phyloP scores from a whole-genome alignment of 2,329 filamentous ascomycete genomes.

The Pseudopyrenochaeta lycopersici region DNA sequence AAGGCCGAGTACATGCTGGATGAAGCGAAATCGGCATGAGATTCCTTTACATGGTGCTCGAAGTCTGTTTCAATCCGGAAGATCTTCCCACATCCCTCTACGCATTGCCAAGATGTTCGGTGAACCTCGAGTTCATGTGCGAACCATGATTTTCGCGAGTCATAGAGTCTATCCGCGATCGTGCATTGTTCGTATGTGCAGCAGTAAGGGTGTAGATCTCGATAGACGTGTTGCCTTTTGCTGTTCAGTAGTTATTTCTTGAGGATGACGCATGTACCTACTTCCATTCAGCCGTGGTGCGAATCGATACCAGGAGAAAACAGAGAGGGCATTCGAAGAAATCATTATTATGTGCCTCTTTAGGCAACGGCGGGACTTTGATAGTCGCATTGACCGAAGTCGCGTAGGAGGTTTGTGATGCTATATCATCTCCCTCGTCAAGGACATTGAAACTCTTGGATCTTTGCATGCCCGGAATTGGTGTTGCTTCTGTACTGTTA shows the following conservation, averaged over 20 bases:
- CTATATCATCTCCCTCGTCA: conserved; percentile 22
- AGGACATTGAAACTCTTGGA: conserved; percentile 8
- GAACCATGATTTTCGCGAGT: conserved; percentile 31
- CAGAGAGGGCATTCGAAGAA: conserved; percentile 46
- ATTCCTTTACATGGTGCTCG: conserved; percentile 6
- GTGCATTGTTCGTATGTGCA: conserved; percentile 32
- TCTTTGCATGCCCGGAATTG: conserved; percentile 7
- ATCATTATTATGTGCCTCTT: conserved; percentile 24
- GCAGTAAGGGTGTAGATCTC: conserved; percentile 34
- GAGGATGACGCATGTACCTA: conserved; percentile 3
- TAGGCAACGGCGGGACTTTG: conserved; percentile 32
- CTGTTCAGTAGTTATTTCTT: neutral
- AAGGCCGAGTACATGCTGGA: neutral
- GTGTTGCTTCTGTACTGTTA: conserved; percentile 25
- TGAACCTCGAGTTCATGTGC: conserved; percentile 33
- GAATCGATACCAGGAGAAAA: conserved; percentile 30
- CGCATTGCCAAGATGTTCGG: conserved; percentile 25
- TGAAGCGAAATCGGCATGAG: conserved; percentile 10
- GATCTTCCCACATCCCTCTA: conserved; percentile 20
- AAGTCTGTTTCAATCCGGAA: conserved; percentile 12
- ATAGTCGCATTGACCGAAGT: conserved; percentile 29
- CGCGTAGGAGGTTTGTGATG: conserved; percentile 41
- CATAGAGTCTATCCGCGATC: conserved; percentile 30
- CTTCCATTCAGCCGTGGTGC: conserved; percentile 29
- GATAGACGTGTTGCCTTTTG: conserved; percentile 30